phyloP scores from a whole-genome alignment of 2,329 filamentous ascomycete genomes.

The Botrytis fabae region DNA sequence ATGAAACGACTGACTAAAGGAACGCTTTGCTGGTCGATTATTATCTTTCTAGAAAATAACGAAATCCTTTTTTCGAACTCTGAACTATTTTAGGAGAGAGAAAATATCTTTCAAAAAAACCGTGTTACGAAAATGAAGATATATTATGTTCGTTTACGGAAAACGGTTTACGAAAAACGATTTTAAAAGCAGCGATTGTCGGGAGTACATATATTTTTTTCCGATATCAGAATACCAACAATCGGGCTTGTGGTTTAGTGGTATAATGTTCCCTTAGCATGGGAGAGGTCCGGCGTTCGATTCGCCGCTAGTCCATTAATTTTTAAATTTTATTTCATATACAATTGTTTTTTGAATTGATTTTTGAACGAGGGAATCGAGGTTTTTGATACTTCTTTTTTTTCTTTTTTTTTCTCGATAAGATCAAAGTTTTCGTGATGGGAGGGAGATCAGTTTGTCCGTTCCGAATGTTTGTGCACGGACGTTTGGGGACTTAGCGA shows the following conservation, averaged over 20 bases:
- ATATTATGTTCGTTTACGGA: background rate
- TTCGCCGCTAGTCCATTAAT: background rate
- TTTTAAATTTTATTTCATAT: background rate
- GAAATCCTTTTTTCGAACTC: too few relatives aligned
- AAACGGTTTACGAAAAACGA: background rate
- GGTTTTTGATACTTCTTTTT: background rate
- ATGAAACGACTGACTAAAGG: too few relatives aligned
- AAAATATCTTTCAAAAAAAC: background rate
- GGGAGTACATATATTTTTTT: background rate
- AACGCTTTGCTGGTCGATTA: background rate
- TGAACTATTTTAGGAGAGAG: background rate
- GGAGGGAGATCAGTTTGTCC: background rate
- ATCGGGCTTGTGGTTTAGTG: background rate
- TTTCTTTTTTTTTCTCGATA: background rate
- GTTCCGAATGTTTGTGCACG: background rate
- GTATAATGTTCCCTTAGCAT: background rate
- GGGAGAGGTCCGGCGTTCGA: background rate
- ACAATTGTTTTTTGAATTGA: background rate
- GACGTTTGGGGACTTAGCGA: background rate
- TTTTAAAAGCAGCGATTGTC: background rate
- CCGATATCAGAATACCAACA: rapidly evolving
- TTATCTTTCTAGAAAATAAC: background rate
- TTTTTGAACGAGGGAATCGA: background rate
- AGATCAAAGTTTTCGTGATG: background rate
- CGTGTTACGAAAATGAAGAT: background rate